Evolutionary conservation across 225 moss, liverwort and hornwort genomes (phyloP), one percentile per base, ranked within the genome.

Genomic region (Polytrichum commune): DNA sequence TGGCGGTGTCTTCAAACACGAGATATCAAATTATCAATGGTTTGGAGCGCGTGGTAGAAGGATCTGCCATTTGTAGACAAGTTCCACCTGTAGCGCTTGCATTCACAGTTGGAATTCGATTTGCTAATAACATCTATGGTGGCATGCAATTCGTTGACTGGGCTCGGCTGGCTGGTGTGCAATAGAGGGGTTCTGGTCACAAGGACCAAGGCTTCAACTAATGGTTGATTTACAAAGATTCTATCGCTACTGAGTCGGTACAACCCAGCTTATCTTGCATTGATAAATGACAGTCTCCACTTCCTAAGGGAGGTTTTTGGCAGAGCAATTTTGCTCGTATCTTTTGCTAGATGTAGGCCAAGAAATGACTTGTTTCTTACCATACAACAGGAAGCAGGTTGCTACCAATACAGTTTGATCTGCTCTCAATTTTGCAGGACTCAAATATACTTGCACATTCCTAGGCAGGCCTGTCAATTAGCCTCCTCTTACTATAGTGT

Each of bases 111-210:
- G 91, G 91, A 73, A 91, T 98, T 27, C 90, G 97, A 19, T 94
- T 98, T 60, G 94, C 94, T 29, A 98, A 98, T 55, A 98, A 98
- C 53, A 86, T 98, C 1, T 98, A 91, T 46, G 97, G 94, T 23
- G 97, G 92, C 5, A 90, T 91, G 90, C 94, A 98, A 72, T 98
- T 98, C 66, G 97, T 98, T 18, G 97, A 98, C 35, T 98, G 94
- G 97, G 97, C 97, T 30, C 83, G 94, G 71, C 20, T 88, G 62
- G 89, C 85, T 24, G 97, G 97, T 35, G 92, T 98, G 26, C 97
- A 98, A 63, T 98, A 69, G 73, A 53, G 64, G 55, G 23, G 1
- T 23, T 63, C 26, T 63, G 62, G 62, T 28, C 62, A 27, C 1
- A 24, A 24, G 16, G 18, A 8, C 26, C 62, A 8, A 63, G 2